A percentile compares a stretch with the other conserved stretches of the same genome.
phyloP scores from a whole-genome alignment of 345 rosid genomes.

The Carallia pectinifolia region DNA sequence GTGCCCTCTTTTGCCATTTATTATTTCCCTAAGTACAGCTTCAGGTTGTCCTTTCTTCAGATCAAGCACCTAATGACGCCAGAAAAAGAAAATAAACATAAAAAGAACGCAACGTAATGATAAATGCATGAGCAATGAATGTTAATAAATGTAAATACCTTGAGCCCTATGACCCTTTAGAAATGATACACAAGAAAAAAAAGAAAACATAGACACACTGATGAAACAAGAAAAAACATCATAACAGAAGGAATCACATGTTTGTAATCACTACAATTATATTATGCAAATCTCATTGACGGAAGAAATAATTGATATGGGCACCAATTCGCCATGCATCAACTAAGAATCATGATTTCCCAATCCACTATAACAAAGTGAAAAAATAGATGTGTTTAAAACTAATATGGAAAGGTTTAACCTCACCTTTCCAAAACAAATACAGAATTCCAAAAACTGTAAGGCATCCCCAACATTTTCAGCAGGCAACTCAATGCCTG shows the following conservation, averaged over 20 bases:
- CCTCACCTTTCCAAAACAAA: conserved; percentile 71
- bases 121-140: too few relatives aligned
- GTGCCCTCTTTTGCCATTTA: conserved; percentile 46
- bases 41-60: conserved; percentile 74
- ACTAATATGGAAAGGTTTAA: not conserved
- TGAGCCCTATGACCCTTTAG: not conserved
- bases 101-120: not conserved
- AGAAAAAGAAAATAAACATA: conserved; percentile 16
- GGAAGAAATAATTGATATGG: not conserved
- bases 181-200: not conserved
- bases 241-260: not conserved
- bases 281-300: too few relatives aligned
- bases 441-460: conserved; percentile 81
- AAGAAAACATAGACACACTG: not conserved
- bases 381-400: not conserved
- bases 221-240: not conserved
- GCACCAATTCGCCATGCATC: not conserved
- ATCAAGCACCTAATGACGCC: conserved; percentile 49
- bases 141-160: too few relatives aligned
- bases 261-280: not conserved
- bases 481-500: conserved; percentile 57
- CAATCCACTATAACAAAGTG: not conserved
- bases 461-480: conserved; percentile 62
- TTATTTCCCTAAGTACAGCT: conserved; percentile 58
- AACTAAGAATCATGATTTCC: not conserved